phyloP scores from a whole-genome alignment of 352 stramenopile species.

The Blastocystis sp. region DNA sequence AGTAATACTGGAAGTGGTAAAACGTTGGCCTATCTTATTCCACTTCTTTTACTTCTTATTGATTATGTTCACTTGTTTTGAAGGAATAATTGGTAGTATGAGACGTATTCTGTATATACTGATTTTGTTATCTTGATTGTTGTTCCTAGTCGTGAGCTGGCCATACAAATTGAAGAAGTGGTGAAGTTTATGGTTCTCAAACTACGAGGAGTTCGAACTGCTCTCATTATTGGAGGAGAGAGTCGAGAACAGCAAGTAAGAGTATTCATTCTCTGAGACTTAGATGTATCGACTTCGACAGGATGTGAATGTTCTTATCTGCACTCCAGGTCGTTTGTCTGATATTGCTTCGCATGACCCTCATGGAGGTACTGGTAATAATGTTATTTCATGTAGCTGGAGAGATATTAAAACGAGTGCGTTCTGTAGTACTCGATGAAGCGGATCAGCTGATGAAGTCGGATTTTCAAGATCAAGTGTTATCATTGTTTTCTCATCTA shows the following conservation, averaged over 20 bases:
- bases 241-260: constrained; percentile 6
- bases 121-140: constrained; percentile 36
- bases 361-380: not conserved
- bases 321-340: constrained; percentile 3
- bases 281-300: not conserved
- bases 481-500: not conserved
- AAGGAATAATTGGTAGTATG: not conserved
- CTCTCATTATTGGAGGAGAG: constrained; percentile 34
- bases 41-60: constrained; percentile 4
- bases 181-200: not conserved
- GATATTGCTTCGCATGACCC: not conserved
- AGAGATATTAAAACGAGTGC: not conserved
- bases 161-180: constrained; percentile 35
- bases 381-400: not conserved
- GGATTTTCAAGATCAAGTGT: constrained; percentile 20
- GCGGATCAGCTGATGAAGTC: constrained; percentile 50
- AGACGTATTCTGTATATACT: not conserved
- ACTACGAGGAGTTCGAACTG: not conserved
- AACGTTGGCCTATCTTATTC: constrained; percentile 37
- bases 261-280: not conserved
- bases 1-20: constrained; percentile 52
- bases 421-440: constrained; percentile 30
- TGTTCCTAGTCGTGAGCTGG: constrained; percentile 33
- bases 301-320: constrained; percentile 19
- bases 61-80: not conserved